These are phyloP conservation scores for Carex arenaria DNA, from an alignment of 202 grass and related monocot species.

Conservation along the genomic window DNA sequence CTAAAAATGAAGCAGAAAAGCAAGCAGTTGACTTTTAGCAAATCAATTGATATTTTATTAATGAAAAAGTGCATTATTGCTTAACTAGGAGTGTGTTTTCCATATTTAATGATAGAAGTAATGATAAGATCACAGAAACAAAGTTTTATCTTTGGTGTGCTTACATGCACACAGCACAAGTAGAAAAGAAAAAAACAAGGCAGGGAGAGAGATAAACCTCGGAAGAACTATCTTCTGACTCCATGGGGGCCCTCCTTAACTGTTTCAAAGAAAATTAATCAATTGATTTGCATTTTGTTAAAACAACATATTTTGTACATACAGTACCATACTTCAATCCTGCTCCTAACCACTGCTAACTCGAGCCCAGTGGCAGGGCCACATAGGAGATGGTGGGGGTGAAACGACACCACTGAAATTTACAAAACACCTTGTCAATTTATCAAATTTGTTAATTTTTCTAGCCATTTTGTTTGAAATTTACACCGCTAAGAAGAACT, in stretches of 20 bases:
- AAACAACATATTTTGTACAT: neutral
- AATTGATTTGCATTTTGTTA: constrained; percentile 6
- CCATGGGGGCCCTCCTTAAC: neutral
- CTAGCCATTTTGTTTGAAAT: neutral
- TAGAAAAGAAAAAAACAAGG: neutral
- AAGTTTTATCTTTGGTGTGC: neutral
- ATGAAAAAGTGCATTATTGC: neutral
- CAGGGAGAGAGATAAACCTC: neutral
- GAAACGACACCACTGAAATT: neutral
- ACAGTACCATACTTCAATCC: neutral
- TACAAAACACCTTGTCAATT: neutral
- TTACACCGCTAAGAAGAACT: neutral
- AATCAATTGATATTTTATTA: neutral
- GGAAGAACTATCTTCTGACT: constrained; percentile 13
- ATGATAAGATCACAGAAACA: neutral
- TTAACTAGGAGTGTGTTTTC: neutral
- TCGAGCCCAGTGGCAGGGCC: neutral
- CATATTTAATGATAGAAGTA: neutral
- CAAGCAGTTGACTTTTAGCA: neutral
- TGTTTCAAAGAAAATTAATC: constrained; percentile 16
- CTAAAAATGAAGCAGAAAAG: constrained; percentile 39
- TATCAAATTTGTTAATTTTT: neutral
- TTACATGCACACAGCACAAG: neutral
- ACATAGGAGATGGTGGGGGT: neutral
- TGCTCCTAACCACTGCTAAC: neutral